These are phyloP conservation scores for Colletotrichum tropicale DNA, from an alignment of 2,329 filamentous ascomycete species.

Conservation along the genomic window DNA sequence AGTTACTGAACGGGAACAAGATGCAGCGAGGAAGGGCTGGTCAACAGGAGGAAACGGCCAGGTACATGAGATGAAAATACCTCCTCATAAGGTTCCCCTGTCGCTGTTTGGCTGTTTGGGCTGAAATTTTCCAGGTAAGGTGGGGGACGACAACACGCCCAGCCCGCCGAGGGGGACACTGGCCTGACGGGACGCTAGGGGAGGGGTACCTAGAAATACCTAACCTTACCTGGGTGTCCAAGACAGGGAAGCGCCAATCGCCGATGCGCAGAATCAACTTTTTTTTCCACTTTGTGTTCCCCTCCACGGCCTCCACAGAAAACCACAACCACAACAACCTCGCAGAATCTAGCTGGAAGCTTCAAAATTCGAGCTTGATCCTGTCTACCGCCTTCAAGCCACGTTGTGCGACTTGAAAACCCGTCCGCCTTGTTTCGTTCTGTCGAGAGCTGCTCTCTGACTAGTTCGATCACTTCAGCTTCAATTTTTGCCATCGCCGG, in stretches of 20 bases:
- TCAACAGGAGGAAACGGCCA: neutral
- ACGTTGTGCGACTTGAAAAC: neutral
- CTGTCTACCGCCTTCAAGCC: neutral
- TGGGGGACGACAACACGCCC: neutral
- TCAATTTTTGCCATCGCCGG: neutral
- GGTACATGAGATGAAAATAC: neutral
- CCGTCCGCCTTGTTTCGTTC: neutral
- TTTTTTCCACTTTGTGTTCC: slow-evolving; percentile 4
- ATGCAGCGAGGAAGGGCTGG: neutral
- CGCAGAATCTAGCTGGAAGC: slow-evolving; percentile 2
- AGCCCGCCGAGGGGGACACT: neutral
- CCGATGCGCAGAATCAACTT: slow-evolving; percentile 10
- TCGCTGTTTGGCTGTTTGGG: slow-evolving; percentile 4
- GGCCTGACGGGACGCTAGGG: neutral
- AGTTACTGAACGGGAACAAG: neutral
- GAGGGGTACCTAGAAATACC: neutral
- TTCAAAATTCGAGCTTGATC: slow-evolving; percentile 12
- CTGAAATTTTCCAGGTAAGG: slow-evolving; percentile 9
- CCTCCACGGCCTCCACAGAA: neutral
- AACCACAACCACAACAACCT: slow-evolving; percentile 6
- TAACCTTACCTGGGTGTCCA: neutral
- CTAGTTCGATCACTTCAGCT: neutral
- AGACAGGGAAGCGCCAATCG: neutral
- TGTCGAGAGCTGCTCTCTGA: neutral
- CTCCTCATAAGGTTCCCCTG: neutral